phyloP scores from a whole-genome alignment of 371 early-diverging fungal species.

The Globomyces sp. region DNA sequence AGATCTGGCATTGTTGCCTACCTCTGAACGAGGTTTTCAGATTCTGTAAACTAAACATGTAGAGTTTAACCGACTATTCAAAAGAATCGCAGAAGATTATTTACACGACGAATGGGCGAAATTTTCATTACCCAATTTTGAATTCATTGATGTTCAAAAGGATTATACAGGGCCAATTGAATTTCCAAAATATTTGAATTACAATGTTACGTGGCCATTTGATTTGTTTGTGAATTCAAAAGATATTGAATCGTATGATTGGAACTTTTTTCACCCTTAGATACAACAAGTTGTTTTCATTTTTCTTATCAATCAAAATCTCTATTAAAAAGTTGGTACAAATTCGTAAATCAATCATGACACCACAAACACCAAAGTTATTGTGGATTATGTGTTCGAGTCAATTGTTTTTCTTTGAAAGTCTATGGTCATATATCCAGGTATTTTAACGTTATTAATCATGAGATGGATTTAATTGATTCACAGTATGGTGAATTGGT shows the following conservation, averaged over 20 bases:
- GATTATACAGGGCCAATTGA: background rate
- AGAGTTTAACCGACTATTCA: background rate
- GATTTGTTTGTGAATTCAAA: background rate
- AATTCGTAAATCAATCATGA: background rate
- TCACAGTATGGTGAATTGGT: background rate
- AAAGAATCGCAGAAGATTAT: background rate
- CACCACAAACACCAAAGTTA: background rate
- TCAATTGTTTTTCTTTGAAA: background rate
- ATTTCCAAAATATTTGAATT: background rate
- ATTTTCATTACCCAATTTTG: background rate
- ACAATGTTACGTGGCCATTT: conserved; percentile 2
- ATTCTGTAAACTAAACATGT: background rate
- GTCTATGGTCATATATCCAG: conserved; percentile 3
- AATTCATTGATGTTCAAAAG: background rate
- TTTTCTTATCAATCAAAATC: background rate
- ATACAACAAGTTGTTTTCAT: background rate
- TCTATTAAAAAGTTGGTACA: background rate
- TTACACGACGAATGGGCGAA: background rate
- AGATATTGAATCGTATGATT: background rate
- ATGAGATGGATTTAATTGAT: conserved; percentile 8
- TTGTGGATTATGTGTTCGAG: background rate
- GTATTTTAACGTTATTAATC: no score
- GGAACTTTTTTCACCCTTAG: background rate
- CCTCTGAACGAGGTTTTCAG: background rate
- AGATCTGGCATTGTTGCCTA: background rate